These are phyloP conservation scores for Phytophthora tubulina DNA, from an alignment of 352 stramenopile genomes.

Conservation along the genomic window DNA sequence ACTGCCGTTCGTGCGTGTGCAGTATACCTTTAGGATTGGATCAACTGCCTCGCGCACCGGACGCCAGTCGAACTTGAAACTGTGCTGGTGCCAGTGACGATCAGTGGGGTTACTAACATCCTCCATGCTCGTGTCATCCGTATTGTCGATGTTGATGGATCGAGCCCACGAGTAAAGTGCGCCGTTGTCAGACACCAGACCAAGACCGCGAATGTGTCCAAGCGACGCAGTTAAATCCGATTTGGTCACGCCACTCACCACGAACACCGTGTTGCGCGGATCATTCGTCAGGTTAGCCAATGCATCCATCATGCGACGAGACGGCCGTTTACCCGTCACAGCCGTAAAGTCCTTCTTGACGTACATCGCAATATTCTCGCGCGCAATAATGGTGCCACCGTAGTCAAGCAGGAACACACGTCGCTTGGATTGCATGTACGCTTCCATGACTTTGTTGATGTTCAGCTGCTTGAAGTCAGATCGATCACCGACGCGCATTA, in stretches of 20 bases:
- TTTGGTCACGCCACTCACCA: conserved; percentile 96
- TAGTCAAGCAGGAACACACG: conserved; percentile 98
- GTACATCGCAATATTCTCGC: conserved; percentile 95
- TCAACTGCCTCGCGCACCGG: conserved; percentile 92
- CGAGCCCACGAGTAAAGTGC: conserved; percentile 93
- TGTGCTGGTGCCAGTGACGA: conserved; percentile 81
- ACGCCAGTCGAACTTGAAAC: conserved; percentile 92
- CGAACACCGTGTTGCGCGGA: conserved; percentile 96
- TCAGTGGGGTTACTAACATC: conserved; percentile 35
- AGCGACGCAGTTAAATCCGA: conserved; percentile 93
- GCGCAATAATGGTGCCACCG: conserved; percentile 95
- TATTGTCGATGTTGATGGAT: conserved; percentile 58
- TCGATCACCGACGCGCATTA: conserved; percentile 66
- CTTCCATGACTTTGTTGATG: conserved; percentile 80
- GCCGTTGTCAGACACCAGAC: conserved; percentile 96
- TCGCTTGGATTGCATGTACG: conserved; percentile 86
- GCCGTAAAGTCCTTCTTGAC: conserved; percentile 96
- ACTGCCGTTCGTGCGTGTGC: conserved; percentile 96
- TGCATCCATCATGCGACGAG: conserved; percentile 88
- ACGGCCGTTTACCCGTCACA: conserved; percentile 94
- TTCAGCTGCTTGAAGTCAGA: conserved; percentile 91
- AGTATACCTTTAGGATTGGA: conserved; percentile 96
- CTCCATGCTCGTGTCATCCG: conserved; percentile 47
- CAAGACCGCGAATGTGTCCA: conserved; percentile 93
- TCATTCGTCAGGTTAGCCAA: conserved; percentile 91